Evolutionary conservation across 768 basidiomycete species (phyloP).

Genomic region (Amanita jacksonii): DNA sequence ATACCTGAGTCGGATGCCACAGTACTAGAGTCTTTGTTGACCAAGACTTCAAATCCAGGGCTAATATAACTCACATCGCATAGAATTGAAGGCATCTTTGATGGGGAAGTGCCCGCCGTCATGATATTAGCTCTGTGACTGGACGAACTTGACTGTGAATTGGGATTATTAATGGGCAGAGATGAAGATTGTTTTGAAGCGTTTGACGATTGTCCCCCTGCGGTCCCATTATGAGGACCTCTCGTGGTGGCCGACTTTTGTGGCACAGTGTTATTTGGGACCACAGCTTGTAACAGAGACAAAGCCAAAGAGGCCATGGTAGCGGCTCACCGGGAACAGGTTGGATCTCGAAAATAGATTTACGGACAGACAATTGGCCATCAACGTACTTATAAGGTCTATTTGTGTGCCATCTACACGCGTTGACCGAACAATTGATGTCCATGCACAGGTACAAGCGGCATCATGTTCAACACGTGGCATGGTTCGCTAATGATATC

Average conservation of each 20-base stretch:
- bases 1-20: conserved; percentile 46
- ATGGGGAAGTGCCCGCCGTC: conserved; percentile 20
- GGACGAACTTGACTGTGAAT: conserved; percentile 15
- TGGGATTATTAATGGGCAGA: conserved; percentile 22
- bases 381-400: conserved; percentile 9
- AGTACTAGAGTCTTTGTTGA: conserved; percentile 29
- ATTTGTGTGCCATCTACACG: conserved; percentile 1
- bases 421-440: conserved; percentile 2
- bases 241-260: conserved; percentile 19
- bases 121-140: conserved; percentile 6
- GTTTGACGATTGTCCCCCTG: conserved; percentile 18
- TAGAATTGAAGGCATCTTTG: conserved; percentile 24
- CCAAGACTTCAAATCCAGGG: not conserved
- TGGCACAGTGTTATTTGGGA: conserved; percentile 24
- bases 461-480: conserved; percentile 8
- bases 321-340: conserved; percentile 3
- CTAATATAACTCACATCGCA: conserved; percentile 37
- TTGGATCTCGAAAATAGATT: conserved; percentile 9
- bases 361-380: conserved; percentile 2
- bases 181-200: conserved; percentile 18
- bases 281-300: conserved; percentile 31
- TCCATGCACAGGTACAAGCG: conserved; percentile 1
- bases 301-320: conserved; percentile 35
- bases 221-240: conserved; percentile 13
- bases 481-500: conserved; percentile 11